Evolutionary conservation across 2,329 filamentous ascomycete species (phyloP), one percentile per base, ranked within the genome.

Genomic region (Botrytis fragariae): DNA sequence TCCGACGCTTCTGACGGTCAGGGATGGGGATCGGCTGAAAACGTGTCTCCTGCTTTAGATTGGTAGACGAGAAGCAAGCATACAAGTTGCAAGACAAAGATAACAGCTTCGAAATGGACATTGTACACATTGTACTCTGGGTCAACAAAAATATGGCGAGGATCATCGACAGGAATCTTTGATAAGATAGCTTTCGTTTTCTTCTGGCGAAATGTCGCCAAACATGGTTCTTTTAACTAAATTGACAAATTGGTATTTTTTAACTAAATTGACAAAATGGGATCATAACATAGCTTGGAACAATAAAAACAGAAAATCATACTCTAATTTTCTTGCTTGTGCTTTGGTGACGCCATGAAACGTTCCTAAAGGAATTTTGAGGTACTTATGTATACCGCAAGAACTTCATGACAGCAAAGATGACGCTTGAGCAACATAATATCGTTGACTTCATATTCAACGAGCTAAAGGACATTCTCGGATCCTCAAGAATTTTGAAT

Each of bases 241-340:
- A 51, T 51, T 51, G 48, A 51, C 22, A n/a, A 51, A 51, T 22
- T 25, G 48, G 25, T 9, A 5, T n/a, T 48, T 48, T 10, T 48
- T n/a, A n/a, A 54, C 12, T 54, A n/a, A n/a, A n/a, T 54, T 54
- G 57, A 32, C 18, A 35, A 32, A 35, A 22, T 37, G 18, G 59
- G 20, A 39, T 39, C 3, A 14, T 25, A 61, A 25, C 20, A 61
- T 61, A 61, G 59, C 20, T 25, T 16, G 35, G 20, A 25, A 61
- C 20, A 61, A 61, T 39, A 61, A 61, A 61, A 61, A 16, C 22
- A 61, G 59, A 62, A 62, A 62, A 62, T 62, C 37, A 62, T 62
- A 42, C 60, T 62, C 25, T 29, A 42, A 5, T 42, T 20, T n/a
- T n/a, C 25, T 20, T n/a, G 2, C 14, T 42, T 10, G 37, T 20